Evolutionary conservation across 192 early-diverging fungal species (phyloP), one percentile per base, ranked within the genome.

Genomic region (Coemansia sp.): DNA sequence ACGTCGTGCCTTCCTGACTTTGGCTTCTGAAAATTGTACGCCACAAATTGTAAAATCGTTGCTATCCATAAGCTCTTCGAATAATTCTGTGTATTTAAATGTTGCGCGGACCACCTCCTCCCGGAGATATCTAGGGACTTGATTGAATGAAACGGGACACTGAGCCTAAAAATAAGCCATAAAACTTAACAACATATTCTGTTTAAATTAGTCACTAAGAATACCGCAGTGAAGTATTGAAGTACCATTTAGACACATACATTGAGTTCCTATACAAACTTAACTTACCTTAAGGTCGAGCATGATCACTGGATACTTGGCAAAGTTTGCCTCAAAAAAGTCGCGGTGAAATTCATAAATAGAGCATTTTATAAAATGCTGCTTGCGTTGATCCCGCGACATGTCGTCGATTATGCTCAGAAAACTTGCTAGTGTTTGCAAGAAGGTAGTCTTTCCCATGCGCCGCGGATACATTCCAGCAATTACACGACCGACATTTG

Each of bases 211-310:
- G 3, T 27, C 27, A 27, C 27, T 27, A 11, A 42, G 20, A 32
- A 42, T 4, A 36, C 33, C 6, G 5, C 33, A 36, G 33, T 36
- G 1, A 36, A 36, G 6, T 36, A 11, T 6, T 36, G 33, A 11
- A 36, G 6, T 36, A 36, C 6, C 33, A 11, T 0, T 36, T 11
- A 36, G 10, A 11, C 33, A 36, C 5, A 2, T 11, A 11, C 2
- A 36, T 5, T 10, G 33, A 6, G 33, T 6, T 6, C 33, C 4
- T 31, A 27, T 22, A 3, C 7, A 27, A 58, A 31, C 11, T 30
- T 19, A 58, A n/a, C 59, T 46, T 60, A 60, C 59, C 59, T 60
- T 60, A 11, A 60, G 17, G 50, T 60, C 59, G 6, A 60, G 59
- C 36, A 60, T 42, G 1, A 60, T 21, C 17, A 60, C 59, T 6